Evolutionary conservation across 352 stramenopile species (phyloP).

Genomic region (Pythium sukuiense): DNA sequence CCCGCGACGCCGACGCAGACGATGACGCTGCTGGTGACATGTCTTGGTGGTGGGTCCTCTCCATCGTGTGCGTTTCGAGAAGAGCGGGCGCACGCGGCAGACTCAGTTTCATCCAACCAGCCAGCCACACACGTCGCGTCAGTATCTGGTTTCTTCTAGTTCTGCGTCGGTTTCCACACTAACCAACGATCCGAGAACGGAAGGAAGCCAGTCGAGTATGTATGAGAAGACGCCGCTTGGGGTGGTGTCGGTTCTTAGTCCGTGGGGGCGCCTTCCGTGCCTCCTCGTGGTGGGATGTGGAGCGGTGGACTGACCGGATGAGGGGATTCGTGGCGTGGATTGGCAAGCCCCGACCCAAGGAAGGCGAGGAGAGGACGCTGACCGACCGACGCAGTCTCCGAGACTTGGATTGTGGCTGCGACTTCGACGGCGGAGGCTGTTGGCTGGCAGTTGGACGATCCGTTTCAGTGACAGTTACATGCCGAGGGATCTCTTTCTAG

Average conservation of each 20-base stretch:
- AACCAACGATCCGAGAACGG: background rate
- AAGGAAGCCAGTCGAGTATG: slow-evolving; percentile 3
- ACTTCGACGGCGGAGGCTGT: slow-evolving; percentile 16
- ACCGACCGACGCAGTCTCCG: background rate
- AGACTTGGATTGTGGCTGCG: slow-evolving; percentile 3
- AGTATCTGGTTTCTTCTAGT: background rate
- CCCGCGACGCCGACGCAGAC: background rate
- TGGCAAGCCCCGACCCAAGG: too few relatives aligned
- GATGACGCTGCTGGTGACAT: background rate
- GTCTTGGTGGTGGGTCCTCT: background rate
- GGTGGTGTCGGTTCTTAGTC: background rate
- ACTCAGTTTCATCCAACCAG: background rate
- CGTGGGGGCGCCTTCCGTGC: background rate
- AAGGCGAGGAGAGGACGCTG: background rate
- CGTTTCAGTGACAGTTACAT: slow-evolving; percentile 29
- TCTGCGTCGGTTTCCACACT: slow-evolving; percentile 1
- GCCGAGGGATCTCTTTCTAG: slow-evolving; percentile 6
- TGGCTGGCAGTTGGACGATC: slow-evolving; percentile 30
- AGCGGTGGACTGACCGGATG: background rate
- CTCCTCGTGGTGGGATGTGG: background rate
- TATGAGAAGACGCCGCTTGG: too few relatives aligned
- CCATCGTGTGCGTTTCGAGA: slow-evolving; percentile 1
- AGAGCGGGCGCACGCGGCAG: background rate
- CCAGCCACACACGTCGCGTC: background rate
- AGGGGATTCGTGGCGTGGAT: background rate